A percentile compares a stretch with the other conserved stretches of the same genome.
Conservation (phyloP, 2,329 filamentous ascomycete species). For the Alternaria tenuissima region DNA sequence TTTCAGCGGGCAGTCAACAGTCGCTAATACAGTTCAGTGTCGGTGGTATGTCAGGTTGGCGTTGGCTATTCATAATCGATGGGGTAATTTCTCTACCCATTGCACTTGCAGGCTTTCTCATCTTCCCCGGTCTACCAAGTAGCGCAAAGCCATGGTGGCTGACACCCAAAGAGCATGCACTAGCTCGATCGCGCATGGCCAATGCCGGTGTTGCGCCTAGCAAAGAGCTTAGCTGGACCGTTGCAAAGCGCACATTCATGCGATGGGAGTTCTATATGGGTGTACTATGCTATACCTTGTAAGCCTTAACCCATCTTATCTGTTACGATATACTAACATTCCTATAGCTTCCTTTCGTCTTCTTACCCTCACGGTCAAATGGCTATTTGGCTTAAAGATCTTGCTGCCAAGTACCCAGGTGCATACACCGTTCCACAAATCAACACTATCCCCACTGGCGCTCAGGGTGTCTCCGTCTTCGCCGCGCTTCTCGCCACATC, state of each 20-base stretch:
- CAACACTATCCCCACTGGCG: conserved; percentile 61
- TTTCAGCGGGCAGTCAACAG: too few species aligned
- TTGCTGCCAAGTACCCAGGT: conserved; percentile 44
- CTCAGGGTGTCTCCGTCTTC: conserved; percentile 59
- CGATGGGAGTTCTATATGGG: conserved; percentile 64
- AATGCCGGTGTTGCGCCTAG: conserved; percentile 48
- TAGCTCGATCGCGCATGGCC: conserved; percentile 42
- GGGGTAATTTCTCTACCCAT: conserved; percentile 65
- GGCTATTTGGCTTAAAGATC: conserved; percentile 62
- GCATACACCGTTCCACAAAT: conserved; percentile 58
- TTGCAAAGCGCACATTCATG: conserved; percentile 56
- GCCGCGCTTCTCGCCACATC: conserved; percentile 61
- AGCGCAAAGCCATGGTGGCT: conserved; percentile 62
- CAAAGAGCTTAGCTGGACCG: conserved; percentile 53
- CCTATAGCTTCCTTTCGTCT: conserved; percentile 39
- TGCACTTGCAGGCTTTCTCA: conserved; percentile 62
- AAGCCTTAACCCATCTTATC: conserved; percentile 25
- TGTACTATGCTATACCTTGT: conserved; percentile 59
- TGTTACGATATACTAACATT: not conserved
- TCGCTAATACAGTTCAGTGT: conserved; percentile 28
- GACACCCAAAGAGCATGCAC: conserved; percentile 44
- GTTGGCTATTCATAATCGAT: conserved; percentile 66
- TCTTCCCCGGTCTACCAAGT: conserved; percentile 62
- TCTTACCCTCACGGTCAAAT: conserved; percentile 59
- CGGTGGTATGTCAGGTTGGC: conserved; percentile 60